A percentile compares a stretch with the other conserved stretches of the same genome.
phyloP scores from a whole-genome alignment of 345 rosid species.

The Arabidopsis suecica region DNA sequence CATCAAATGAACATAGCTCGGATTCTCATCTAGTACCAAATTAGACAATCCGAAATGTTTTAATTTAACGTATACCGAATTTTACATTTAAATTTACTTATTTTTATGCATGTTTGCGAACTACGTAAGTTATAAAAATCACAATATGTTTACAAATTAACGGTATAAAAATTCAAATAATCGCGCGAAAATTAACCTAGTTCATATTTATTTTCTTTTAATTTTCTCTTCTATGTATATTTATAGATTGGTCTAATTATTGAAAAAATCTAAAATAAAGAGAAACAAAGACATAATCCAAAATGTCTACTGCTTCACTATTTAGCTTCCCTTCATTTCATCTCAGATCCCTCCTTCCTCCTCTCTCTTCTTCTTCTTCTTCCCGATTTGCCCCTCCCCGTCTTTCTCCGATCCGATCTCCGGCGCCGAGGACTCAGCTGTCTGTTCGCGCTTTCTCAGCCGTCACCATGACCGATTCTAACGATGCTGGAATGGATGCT shows the following conservation, averaged over 20 bases:
- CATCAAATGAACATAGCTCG: no score
- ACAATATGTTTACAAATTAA: not conserved
- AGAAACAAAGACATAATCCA: not conserved
- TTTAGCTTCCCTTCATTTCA: not conserved
- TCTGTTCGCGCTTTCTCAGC: conserved; percentile 32
- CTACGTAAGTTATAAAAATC: not conserved
- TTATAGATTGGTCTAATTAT: not conserved
- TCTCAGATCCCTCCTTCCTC: conserved; percentile 32
- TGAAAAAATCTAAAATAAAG: not conserved
- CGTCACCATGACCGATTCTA: conserved; percentile 57
- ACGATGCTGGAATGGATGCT: conserved; percentile 90
- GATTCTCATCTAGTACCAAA: no score
- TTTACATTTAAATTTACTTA: no score
- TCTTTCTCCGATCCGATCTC: conserved; percentile 17
- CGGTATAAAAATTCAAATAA: not conserved
- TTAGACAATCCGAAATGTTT: no score
- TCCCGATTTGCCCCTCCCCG: conserved; percentile 21
- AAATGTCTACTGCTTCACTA: conserved; percentile 34
- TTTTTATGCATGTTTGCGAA: not conserved
- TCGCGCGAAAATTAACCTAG: not conserved
- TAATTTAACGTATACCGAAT: no score
- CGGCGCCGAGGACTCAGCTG: conserved; percentile 31
- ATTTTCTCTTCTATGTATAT: not conserved
- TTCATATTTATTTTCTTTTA: no score
- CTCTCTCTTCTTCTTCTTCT: conserved; percentile 18